A percentile compares a stretch with the other conserved stretches of the same genome.
phyloP scores from a whole-genome alignment of 805 yeast genomes.

The Cyberlindnera bimundalis region DNA sequence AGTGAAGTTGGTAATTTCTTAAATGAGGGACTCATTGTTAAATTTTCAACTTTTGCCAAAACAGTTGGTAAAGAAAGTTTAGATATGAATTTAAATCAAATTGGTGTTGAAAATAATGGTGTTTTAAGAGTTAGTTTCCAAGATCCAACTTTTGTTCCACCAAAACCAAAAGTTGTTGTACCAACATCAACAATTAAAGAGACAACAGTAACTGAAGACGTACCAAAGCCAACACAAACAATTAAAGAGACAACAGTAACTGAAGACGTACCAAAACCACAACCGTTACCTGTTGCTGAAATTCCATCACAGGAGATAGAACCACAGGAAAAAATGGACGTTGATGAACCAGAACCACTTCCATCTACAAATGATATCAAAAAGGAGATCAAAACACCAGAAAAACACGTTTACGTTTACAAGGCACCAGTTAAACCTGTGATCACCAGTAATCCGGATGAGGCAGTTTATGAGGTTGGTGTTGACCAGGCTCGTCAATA shows the following conservation, averaged over 20 bases:
- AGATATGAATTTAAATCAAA: conserved; percentile 11
- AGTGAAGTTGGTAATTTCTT: conserved; percentile 17
- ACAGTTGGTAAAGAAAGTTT: conserved; percentile 16
- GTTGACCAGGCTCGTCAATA: conserved; percentile 52
- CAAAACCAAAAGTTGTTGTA: too few species aligned
- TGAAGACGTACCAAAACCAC: conserved; percentile 1
- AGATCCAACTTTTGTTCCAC: too few species aligned
- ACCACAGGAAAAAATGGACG: neutral
- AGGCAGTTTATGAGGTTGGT: conserved; percentile 41
- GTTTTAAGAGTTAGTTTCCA: conserved; percentile 24
- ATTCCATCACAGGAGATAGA: neutral
- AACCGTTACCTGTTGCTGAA: conserved; percentile 1
- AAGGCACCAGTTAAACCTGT: conserved; percentile 18
- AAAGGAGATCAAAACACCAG: conserved; percentile 4
- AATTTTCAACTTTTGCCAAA: conserved; percentile 22
- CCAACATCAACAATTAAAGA: neutral
- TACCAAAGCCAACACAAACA: conserved; percentile 1
- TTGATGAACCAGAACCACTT: conserved; percentile 1
- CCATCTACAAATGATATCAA: neutral
- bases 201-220: too few species aligned
- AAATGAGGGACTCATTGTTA: conserved; percentile 17
- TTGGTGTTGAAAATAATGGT: conserved; percentile 27
- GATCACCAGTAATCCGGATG: conserved; percentile 29
- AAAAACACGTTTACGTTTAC: conserved; percentile 27
- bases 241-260: neutral